Evolutionary conservation across 2,329 filamentous ascomycete species (phyloP), one percentile per base, ranked within the genome.

Genomic region (Clarireedia sp.): DNA sequence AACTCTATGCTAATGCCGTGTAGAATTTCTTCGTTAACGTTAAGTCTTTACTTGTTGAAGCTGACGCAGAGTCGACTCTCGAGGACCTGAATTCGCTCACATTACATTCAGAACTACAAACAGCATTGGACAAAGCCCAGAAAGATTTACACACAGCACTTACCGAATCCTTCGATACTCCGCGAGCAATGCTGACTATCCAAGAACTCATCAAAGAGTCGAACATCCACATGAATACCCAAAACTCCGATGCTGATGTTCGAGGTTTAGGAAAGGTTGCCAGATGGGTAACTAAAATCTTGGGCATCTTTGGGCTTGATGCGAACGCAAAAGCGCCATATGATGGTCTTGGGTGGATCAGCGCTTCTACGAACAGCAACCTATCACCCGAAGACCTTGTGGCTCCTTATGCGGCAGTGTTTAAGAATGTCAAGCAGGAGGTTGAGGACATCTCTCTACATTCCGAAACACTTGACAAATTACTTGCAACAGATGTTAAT

Each of bases 131-230:
- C 50, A 75, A 80, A 56, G 78, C 80, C 9, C 76, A 83, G 70
- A 72, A 72, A 41, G 80, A 82, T 23, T 68, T 81, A 29, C 70
- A 80, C 36, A 66, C 70, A 1, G 86, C 87, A 1, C 76, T 96
- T 16, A 78, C 79, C 63, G 90, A 95, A 71, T 96, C 90, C 0
- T 95, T 96, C 69, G 87, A 96, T 70, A 96, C 91, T 0, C 83
- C 88, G 1, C 75, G 77, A 50, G 89, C 85, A 5, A 90, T 96
- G 86, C 79, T 81, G 48, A 74, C 83, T n/a, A 85, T 96, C 47
- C 82, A 84, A 2, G 83, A 89, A 55, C 74, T 96, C 23, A 85
- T 96, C 59, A 86, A 84, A 48, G 82, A 87, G 43, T 87, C 86
- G 67, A 96, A 96, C 71, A 74, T 78, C 52, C 74, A 77, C 62